A percentile compares a stretch with the other conserved stretches of the same genome.
Conservation (phyloP, 805 yeast genomes). For the Candida corydali region DNA sequence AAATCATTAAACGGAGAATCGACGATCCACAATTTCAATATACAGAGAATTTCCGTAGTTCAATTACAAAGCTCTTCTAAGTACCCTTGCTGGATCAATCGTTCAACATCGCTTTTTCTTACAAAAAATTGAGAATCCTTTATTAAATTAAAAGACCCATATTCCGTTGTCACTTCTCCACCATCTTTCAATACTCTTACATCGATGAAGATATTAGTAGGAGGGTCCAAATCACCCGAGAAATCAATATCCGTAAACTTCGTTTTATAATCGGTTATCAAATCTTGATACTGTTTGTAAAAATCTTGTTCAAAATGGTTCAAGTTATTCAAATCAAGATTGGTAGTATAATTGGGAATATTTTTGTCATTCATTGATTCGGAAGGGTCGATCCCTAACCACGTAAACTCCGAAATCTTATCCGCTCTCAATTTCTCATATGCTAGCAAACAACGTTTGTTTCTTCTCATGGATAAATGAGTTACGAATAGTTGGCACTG, state of each 20-base stretch:
- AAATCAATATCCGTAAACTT: slow-evolving; percentile 79
- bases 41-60: too few species aligned
- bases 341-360: slow-evolving; percentile 19
- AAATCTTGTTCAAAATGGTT: slow-evolving; percentile 82
- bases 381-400: slow-evolving; percentile 63
- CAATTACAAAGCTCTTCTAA: slow-evolving; percentile 50
- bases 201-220: slow-evolving; percentile 86
- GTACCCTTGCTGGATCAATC: slow-evolving; percentile 91
- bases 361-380: slow-evolving; percentile 6
- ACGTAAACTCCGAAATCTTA: slow-evolving; percentile 60
- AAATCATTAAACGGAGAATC: too few species aligned
- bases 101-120: slow-evolving; percentile 88
- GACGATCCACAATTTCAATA: too few species aligned
- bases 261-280: slow-evolving; percentile 73
- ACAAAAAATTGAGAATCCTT: slow-evolving; percentile 94
- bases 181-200: slow-evolving; percentile 92
- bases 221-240: slow-evolving; percentile 87
- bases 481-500: slow-evolving; percentile 68
- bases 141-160: slow-evolving; percentile 89
- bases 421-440: slow-evolving; percentile 72
- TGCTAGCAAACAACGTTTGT: slow-evolving; percentile 85
- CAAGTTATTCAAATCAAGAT: slow-evolving; percentile 43
- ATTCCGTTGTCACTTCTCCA: slow-evolving; percentile 96
- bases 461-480: slow-evolving; percentile 74
- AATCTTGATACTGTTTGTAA: slow-evolving; percentile 62